Evolutionary conservation across 768 basidiomycete genomes (phyloP), one percentile per base, ranked within the genome.

Genomic region (Suillus lakei): DNA sequence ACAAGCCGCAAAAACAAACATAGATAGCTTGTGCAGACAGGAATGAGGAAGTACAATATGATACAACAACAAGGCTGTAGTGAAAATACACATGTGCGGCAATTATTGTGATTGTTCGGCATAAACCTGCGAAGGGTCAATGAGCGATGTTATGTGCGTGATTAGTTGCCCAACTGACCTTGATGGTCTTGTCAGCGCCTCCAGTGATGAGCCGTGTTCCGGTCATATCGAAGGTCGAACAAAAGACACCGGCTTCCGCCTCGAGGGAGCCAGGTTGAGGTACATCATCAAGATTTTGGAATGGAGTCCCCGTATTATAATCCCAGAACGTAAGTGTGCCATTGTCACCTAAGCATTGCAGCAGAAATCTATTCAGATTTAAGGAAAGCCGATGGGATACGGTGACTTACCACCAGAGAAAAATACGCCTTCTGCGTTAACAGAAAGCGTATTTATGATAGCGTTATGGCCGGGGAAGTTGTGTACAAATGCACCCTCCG

Each of bases 121-220:
- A 70, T 92, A 92, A 44, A 92, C 78, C 86, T 86, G 60, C 44
- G 18, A 54, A 61, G 43, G 34, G 53, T 44, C 26, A 44, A 63
- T 50, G 21, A 55, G 68, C 56, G 67, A 54, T 23, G 21, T 34
- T 12, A 43, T 36, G 28, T n/a, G 54, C 21, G 41, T 12, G 50
- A 26, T 46, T 59, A 61, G 60, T n/a, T 53, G 60, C 36, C 55
- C 60, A 61, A 74, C 85, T 56, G 36, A 92, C 93, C 87, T 99
- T 99, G 82, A 99, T 97, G 12, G 97, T 98, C 85, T 99, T 99
- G 82, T 99, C 98, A 13, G 98, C 98, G 5, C 96, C 92, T 43
- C 98, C 98, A 18, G 96, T 98, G 69, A 96, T 95, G 64, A 99
- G 76, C 64, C 97, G 84, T 39, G 96, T 96, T 2, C 98, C 98